Evolutionary conservation across 2,329 filamentous ascomycete species (phyloP), one percentile per base, ranked within the genome.

Genomic region (Sporothrix pseudoabietina): DNA sequence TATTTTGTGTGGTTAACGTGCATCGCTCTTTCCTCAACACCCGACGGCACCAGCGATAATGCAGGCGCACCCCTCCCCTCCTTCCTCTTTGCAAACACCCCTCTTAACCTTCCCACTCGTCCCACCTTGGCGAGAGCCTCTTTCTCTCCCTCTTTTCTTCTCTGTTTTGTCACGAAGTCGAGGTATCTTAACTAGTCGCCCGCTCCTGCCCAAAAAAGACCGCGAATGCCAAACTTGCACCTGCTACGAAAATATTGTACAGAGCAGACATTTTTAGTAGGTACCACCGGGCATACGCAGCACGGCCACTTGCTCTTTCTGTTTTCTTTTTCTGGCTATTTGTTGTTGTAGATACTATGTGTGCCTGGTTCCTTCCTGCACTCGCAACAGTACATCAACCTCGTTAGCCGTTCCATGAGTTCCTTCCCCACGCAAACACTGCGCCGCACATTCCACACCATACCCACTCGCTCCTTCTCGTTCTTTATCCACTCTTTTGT

Each of bases 361-460:
- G 71, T 68, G 47, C 61, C 59, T 72, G 71, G 49, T 57, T 68
- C 71, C 68, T 71, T 68, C 71, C 72, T 71, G 59, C 68, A 3
- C 57, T 59, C 68, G 63, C 71, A 41, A 41, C 61, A 9, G 49
- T n/a, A 69, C 26, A 26, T 1, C 2, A 26, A 26, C 71, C 57
- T 71, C 44, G 49, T 72, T 59, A 68, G 61, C 71, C 61, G 71
- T 66, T 68, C 59, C 59, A 54, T n/a, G 26, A 49, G 19, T 35
- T 57, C 61, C 49, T 26, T 52, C 16, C 49, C 65, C 65, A 35
- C 65, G 44, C 26, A 52, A 52, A 14, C 5, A 39, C 61, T 66
- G 22, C 61, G 61, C 61, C 61, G 61, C 61, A 19, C 39, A 47
- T 30, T 6, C 14, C 26, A 19, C 65, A 69, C 14, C 7, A 10